phyloP scores from a whole-genome alignment of 352 stramenopile genomes.

The Phytopythium boreale region DNA sequence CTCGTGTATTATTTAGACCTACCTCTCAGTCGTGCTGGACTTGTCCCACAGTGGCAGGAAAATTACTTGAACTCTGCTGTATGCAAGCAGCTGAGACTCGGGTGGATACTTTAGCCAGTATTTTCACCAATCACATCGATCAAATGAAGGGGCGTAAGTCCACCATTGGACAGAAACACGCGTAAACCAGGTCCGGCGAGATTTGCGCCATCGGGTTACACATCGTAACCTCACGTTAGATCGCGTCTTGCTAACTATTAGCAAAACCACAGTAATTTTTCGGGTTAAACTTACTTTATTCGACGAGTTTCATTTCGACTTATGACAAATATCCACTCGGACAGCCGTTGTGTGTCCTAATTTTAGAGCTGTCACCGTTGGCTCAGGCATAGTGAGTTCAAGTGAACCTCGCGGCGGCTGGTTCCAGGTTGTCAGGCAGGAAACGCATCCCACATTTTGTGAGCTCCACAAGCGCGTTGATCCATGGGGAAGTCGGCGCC shows the following conservation, averaged over 20 bases:
- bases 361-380: not conserved
- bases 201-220: not conserved
- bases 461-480: not conserved
- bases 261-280: not conserved
- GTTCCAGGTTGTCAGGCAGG: too few species aligned
- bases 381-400: not conserved
- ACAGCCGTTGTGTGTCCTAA: not conserved
- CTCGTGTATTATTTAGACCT: too few species aligned
- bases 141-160: not conserved
- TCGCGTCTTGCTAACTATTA: too few species aligned
- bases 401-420: not conserved
- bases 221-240: not conserved
- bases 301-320: not conserved
- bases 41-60: not conserved
- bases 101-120: not conserved
- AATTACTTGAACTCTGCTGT: too few species aligned
- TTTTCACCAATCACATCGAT: slow-evolving; percentile 4
- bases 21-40: too few species aligned
- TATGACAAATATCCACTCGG: not conserved
- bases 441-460: not conserved
- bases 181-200: not conserved
- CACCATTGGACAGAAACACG: not conserved
- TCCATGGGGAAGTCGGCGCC: slow-evolving; percentile 7
- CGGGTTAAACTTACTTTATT: too few species aligned
- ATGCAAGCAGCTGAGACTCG: too few species aligned